phyloP scores from a whole-genome alignment of 2,329 filamentous ascomycete species.

The Neurospora sp. region DNA sequence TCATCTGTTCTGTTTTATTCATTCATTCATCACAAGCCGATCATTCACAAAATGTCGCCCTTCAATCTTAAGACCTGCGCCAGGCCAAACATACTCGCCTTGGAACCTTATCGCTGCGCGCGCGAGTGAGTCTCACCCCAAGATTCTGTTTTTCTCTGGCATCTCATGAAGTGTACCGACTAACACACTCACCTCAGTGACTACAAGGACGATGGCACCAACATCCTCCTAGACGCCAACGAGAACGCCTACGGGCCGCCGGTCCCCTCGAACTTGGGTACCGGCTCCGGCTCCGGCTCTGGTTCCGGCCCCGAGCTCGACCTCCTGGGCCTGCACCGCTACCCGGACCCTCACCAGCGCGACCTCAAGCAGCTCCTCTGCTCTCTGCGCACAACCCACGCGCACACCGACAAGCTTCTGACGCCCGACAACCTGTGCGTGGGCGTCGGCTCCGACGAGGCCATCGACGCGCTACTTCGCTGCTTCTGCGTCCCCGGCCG shows the following conservation, averaged over 20 bases:
- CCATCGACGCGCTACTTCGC: constrained; percentile 85
- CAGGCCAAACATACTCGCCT: constrained; percentile 63
- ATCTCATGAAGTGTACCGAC: constrained; percentile 3
- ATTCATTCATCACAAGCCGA: background rate
- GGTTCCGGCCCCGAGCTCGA: constrained; percentile 51
- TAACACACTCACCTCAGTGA: constrained; percentile 52
- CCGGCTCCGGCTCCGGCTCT: constrained; percentile 23
- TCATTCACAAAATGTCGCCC: constrained; percentile 37
- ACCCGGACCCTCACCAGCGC: constrained; percentile 90
- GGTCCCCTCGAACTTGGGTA: constrained; percentile 26
- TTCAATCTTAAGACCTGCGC: constrained; percentile 69
- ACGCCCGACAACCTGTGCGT: constrained; percentile 82
- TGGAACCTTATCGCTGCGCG: constrained; percentile 73
- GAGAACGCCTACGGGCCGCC: constrained; percentile 93
- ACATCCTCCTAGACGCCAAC: constrained; percentile 93
- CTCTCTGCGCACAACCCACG: constrained; percentile 74
- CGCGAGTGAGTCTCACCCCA: constrained; percentile 52
- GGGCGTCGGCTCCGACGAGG: constrained; percentile 92
- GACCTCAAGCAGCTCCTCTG: constrained; percentile 82
- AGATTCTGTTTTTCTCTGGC: too few species aligned
- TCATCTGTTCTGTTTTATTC: background rate
- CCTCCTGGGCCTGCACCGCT: constrained; percentile 77
- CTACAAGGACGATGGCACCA: constrained; percentile 97
- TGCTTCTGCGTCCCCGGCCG: constrained; percentile 83
- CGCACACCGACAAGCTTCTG: constrained; percentile 62